These are phyloP conservation scores for Gracilaria gracilis DNA, from an alignment of 23 red algal species.

Conservation along the genomic window DNA sequence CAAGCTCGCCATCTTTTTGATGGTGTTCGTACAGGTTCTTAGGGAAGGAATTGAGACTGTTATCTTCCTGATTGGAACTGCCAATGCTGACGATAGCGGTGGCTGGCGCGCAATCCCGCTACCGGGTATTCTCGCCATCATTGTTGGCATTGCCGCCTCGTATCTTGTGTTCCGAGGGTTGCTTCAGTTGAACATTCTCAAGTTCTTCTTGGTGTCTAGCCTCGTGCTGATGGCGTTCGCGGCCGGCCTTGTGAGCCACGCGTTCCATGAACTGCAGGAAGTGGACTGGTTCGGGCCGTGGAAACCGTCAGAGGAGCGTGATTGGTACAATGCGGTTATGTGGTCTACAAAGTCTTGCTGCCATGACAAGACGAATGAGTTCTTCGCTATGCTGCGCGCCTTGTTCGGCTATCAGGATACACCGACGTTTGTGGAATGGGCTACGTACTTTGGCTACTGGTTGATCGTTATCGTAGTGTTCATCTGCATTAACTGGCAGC, in stretches of 20 bases:
- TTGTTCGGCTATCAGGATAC: constrained; percentile 90
- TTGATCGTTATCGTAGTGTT: constrained; percentile 48
- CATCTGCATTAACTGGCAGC: constrained; percentile 64
- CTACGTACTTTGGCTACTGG: constrained; percentile 86
- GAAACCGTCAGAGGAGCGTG: constrained; percentile 43
- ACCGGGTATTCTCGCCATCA: constrained; percentile 70
- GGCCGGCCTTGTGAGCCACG: constrained; percentile 77
- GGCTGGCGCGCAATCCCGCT: constrained; percentile 81
- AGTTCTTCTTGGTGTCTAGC: constrained; percentile 81
- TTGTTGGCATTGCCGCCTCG: constrained; percentile 62
- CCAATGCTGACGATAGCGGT: constrained; percentile 47
- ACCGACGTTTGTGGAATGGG: constrained; percentile 74
- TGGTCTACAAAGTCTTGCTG: constrained; percentile 83
- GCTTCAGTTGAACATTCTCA: constrained; percentile 71
- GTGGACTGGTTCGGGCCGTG: constrained; percentile 77
- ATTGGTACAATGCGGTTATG: constrained; percentile 79
- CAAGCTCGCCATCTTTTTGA: constrained; percentile 63
- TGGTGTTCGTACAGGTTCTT: constrained; percentile 84
- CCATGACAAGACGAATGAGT: constrained; percentile 81
- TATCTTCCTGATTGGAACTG: constrained; percentile 81
- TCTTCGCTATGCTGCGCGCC: constrained; percentile 83
- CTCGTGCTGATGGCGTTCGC: constrained; percentile 86
- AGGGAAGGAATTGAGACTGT: constrained; percentile 87
- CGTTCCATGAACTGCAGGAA: constrained; percentile 84
- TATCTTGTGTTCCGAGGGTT: constrained; percentile 79